A percentile compares a stretch with the other conserved stretches of the same genome.
Evolutionary conservation across 2,329 filamentous ascomycete genomes (phyloP).

Genomic region (Diaporthe sp.): DNA sequence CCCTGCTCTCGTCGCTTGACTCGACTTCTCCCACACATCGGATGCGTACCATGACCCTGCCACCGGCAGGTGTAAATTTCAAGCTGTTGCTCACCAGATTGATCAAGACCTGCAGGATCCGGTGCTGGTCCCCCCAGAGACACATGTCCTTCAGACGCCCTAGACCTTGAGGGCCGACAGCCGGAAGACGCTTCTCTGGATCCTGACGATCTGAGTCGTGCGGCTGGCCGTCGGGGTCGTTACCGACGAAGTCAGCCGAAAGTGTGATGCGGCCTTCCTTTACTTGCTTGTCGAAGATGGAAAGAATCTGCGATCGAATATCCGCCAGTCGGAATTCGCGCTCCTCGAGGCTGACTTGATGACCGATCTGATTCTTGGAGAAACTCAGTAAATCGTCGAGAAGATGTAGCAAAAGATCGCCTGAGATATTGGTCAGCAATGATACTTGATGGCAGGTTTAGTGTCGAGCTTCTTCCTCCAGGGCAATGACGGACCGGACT

Average conservation of each 20-base stretch:
- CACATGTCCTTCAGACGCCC: constrained; percentile 86
- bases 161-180: constrained; percentile 73
- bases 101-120: constrained; percentile 93
- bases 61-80: constrained; percentile 87
- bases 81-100: constrained; percentile 92
- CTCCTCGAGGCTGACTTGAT: constrained; percentile 84
- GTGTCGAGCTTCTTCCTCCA: neutral
- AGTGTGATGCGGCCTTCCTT: constrained; percentile 83
- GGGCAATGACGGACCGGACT: constrained; percentile 66
- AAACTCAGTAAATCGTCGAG: constrained; percentile 92
- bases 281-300: constrained; percentile 92
- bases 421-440: constrained; percentile 39
- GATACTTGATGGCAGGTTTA: neutral
- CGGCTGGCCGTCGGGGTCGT: constrained; percentile 50
- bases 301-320: constrained; percentile 82
- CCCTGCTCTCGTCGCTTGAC: constrained; percentile 58
- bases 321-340: constrained; percentile 89
- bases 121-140: constrained; percentile 91
- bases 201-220: constrained; percentile 50
- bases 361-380: constrained; percentile 94
- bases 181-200: constrained; percentile 60
- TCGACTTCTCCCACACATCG: constrained; percentile 76
- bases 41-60: constrained; percentile 81
- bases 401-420: constrained; percentile 85
- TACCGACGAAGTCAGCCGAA: constrained; percentile 76